These are phyloP conservation scores for Phialemoniopsis sp. DNA, from an alignment of 2,329 filamentous ascomycete species.

Conservation along the genomic window DNA sequence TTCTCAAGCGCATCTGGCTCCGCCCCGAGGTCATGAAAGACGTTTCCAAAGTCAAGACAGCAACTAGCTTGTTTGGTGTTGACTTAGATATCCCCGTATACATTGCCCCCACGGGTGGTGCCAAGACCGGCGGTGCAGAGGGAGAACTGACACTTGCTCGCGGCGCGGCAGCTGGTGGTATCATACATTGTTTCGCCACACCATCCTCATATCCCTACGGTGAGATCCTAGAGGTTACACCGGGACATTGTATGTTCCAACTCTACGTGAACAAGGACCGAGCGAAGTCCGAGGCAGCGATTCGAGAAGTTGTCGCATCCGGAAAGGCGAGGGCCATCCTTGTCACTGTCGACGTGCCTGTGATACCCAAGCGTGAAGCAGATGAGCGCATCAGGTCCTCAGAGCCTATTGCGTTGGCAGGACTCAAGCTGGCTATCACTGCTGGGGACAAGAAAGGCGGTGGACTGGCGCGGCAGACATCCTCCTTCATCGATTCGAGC, in stretches of 20 bases:
- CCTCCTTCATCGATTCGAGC: slow-evolving; percentile 41
- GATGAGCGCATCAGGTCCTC: slow-evolving; percentile 40
- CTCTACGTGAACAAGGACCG: slow-evolving; percentile 50
- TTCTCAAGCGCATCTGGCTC: slow-evolving; percentile 44
- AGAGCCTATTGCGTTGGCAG: slow-evolving; percentile 32
- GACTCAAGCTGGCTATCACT: slow-evolving; percentile 34
- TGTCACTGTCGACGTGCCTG: slow-evolving; percentile 52
- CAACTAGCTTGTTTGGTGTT: slow-evolving; percentile 36
- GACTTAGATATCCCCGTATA: slow-evolving; percentile 38
- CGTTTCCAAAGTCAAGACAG: slow-evolving; percentile 33
- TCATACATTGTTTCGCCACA: slow-evolving; percentile 37
- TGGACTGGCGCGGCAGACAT: slow-evolving; percentile 48
- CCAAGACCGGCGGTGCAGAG: slow-evolving; percentile 43
- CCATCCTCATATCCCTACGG: slow-evolving; percentile 12
- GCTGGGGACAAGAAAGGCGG: slow-evolving; percentile 48
- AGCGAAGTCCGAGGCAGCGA: slow-evolving; percentile 20
- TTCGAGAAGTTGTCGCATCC: slow-evolving; percentile 16
- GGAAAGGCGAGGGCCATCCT: slow-evolving; percentile 30
- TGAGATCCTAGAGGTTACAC: slow-evolving; percentile 8
- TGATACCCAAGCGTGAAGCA: slow-evolving; percentile 51
- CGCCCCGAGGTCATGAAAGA: slow-evolving; percentile 46
- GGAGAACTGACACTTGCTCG: slow-evolving; percentile 47
- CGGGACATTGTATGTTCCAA: slow-evolving; percentile 43
- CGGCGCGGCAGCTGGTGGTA: slow-evolving; percentile 38
- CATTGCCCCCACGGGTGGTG: slow-evolving; percentile 44